Conservation (phyloP, 371 early-diverging fungal genomes). For the Umbelopsis sp. region DNA sequence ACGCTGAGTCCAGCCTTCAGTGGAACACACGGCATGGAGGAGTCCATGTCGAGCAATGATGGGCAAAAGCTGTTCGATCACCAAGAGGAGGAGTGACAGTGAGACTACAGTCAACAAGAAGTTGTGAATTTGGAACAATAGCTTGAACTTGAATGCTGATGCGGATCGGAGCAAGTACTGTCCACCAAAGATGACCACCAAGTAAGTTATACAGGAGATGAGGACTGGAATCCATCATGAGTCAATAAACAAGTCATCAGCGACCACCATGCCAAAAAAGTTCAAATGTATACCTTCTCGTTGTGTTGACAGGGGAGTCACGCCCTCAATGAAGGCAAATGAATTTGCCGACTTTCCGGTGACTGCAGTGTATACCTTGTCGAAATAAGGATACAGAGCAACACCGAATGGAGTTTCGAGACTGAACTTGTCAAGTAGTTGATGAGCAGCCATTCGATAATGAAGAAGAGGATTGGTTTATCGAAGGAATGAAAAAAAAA, state of each 20-base stretch:
- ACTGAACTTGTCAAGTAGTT: conserved; percentile 28
- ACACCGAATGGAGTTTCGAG: conserved; percentile 53
- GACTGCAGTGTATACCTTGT: conserved; percentile 44
- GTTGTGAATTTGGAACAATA: conserved; percentile 76
- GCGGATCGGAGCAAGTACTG: conserved; percentile 60
- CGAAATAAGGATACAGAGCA: conserved; percentile 54
- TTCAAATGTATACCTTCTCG: conserved; percentile 25
- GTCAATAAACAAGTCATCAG: background rate
- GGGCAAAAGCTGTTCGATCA: conserved; percentile 72
- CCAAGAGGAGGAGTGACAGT: conserved; percentile 59
- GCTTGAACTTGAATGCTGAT: conserved; percentile 61
- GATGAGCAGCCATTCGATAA: conserved; percentile 20
- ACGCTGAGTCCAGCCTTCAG: conserved; percentile 67
- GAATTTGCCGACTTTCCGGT: conserved; percentile 44
- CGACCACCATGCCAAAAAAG: background rate
- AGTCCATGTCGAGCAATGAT: conserved; percentile 65
- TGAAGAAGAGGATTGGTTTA: background rate
- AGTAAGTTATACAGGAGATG: conserved; percentile 58
- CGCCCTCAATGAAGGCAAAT: conserved; percentile 61
- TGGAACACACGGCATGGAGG: conserved; percentile 68
- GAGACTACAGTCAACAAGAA: conserved; percentile 70
- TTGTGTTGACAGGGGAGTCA: conserved; percentile 64
- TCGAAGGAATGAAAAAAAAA: background rate
- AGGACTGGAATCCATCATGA: conserved; percentile 42
- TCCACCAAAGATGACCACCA: conserved; percentile 73